These are phyloP conservation scores for Trypanosoma mega DNA, from an alignment of 208 protist species.

Conservation along the genomic window DNA sequence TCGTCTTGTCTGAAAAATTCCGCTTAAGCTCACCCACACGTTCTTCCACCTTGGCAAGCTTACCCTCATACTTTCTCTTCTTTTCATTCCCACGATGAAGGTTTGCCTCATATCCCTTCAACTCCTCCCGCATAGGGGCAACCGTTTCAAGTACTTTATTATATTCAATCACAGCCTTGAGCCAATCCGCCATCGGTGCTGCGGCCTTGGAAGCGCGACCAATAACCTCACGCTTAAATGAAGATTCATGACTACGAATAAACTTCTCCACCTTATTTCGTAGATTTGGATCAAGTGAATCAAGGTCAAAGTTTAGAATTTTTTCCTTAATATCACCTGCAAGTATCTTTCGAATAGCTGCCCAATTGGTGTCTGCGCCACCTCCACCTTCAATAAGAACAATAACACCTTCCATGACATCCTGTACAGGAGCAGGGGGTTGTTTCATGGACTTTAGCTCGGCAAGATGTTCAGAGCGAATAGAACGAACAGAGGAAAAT, in stretches of 20 bases:
- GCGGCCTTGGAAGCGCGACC: constrained; percentile 93
- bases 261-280: constrained; percentile 88
- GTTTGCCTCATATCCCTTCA: constrained; percentile 80
- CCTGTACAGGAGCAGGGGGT: constrained; percentile 94
- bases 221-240: constrained; percentile 94
- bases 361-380: constrained; percentile 90
- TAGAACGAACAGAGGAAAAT: constrained; percentile 91
- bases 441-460: constrained; percentile 97
- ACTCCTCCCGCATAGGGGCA: constrained; percentile 85
- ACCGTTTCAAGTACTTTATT: constrained; percentile 94
- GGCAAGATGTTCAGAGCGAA: constrained; percentile 91
- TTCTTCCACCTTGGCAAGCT: constrained; percentile 91
- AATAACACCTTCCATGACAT: constrained; percentile 97
- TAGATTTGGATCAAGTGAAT: constrained; percentile 66
- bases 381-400: constrained; percentile 88
- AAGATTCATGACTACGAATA: constrained; percentile 80
- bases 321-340: constrained; percentile 91
- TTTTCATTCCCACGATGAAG: constrained; percentile 84
- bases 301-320: constrained; percentile 96
- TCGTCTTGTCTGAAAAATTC: constrained; percentile 93
- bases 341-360: constrained; percentile 94
- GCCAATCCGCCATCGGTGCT: constrained; percentile 96
- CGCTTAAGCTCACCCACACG: constrained; percentile 91
- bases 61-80: constrained; percentile 85
- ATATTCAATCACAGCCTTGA: constrained; percentile 96